Evolutionary conservation across 2,329 filamentous ascomycete genomes (phyloP), one percentile per base, ranked within the genome.

Genomic region (Gremmenia infestans): DNA sequence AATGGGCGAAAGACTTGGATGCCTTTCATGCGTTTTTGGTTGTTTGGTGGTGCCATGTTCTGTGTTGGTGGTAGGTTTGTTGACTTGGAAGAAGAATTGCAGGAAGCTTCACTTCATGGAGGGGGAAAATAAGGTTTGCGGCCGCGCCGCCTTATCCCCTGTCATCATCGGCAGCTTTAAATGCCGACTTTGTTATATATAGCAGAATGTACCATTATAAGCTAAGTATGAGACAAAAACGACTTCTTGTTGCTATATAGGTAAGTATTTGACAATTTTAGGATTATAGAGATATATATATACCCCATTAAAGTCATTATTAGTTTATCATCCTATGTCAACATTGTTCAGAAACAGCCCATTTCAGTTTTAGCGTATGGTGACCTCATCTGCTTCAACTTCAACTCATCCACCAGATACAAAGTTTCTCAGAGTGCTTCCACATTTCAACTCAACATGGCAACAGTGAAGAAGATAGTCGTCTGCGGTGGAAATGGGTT

Each of bases 401-500:
- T 25, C 9, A 32, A 32, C 28, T 47, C 40, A 49, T 45, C 14
- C 9, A 22, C 22, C 22, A 22, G 22, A 2, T 22, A 22, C 22
- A 25, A 23, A 22, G 7, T 35, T 17, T 25, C 22, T 23, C 25
- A 4, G 6, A 43, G 19, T 32, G 22, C 22, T 46, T 39, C 50
- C 51, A 14, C 22, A 42, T 25, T 45, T 15, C 22, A 46, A 51
- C 7, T 45, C 6, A 59, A 58, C 14, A 57, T 57, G 48, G 52
- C 35, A 11, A 60, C 50, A 2, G 55, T 83, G 55, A 96, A 91
- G 75, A 87, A 85, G 73, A 78, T 99, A 45, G 85, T 97, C 43
- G 91, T 99, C 53, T 95, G 89, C 63, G 94, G 94, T 64, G 93
- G 93, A 57, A 97, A 90, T 72, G 93, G 94, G 36, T 99, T 97